Percentiles rank a stretch among this genome's conserved stretches.
Conservation (phyloP, 768 basidiomycete genomes). For the Leccinum variicolor region DNA sequence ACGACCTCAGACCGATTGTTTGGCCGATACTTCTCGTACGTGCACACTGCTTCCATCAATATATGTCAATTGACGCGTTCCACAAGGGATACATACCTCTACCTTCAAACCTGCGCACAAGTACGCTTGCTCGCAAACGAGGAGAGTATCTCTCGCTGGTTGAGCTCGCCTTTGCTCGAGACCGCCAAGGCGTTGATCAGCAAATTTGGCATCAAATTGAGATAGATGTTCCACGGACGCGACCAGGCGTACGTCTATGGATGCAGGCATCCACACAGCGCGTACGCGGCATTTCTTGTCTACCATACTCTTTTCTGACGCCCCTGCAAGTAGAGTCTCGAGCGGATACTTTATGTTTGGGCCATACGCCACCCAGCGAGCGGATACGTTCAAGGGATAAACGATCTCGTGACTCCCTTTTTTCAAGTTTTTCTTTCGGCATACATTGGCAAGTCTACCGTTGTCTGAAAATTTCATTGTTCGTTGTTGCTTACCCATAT, state of each 20-base stretch:
- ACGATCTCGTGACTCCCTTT: constrained; percentile 96
- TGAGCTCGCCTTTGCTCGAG: constrained; percentile 83
- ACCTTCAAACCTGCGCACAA: constrained; percentile 66
- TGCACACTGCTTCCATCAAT: constrained; percentile 10
- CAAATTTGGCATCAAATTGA: constrained; percentile 99
- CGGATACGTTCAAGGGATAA: constrained; percentile 99
- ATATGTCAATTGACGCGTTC: constrained; percentile 4
- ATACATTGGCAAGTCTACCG: constrained; percentile 71
- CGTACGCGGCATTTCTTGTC: constrained; percentile 41
- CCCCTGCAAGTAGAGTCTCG: constrained; percentile 64
- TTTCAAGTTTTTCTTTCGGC: constrained; percentile 95
- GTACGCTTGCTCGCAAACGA: constrained; percentile 84
- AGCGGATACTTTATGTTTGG: constrained; percentile 97
- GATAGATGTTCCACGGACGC: constrained; percentile 94
- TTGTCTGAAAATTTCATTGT: not conserved
- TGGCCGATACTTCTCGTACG: constrained; percentile 93
- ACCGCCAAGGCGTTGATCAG: constrained; percentile 83
- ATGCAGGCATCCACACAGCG: constrained; percentile 87
- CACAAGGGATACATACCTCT: constrained; percentile 90
- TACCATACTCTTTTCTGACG: constrained; percentile 12
- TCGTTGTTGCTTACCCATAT: constrained; percentile 1
- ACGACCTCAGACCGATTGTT: constrained; percentile 81
- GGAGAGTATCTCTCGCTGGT: constrained; percentile 90
- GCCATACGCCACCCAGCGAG: constrained; percentile 98
- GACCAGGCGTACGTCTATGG: constrained; percentile 91